Base-by-base conservation (phyloP, 2,329 filamentous ascomycete genomes). In the Apiospora malaysiana region DNA sequence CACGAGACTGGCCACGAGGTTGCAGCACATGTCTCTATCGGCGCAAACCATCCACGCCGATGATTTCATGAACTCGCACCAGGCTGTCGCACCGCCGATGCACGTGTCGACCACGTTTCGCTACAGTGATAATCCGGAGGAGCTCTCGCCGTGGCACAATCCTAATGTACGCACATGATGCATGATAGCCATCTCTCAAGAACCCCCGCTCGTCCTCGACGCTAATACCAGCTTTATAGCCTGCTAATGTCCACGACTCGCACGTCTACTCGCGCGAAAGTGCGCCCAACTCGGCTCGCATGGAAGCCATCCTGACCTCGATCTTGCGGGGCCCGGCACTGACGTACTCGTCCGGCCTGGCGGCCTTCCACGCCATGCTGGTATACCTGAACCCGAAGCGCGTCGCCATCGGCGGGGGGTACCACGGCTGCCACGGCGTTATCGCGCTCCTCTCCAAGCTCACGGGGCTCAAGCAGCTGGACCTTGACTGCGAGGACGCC, bases 361-460 rank as follows among this genome's bases (percentile, higher is more conserved):
- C 94, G 14, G 94, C 95, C 68, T 95, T 98, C 83, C 93, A 98
- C 81, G 95, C 94, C 43, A 85, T 97, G 71, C 87, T 98, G 2
- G 91, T 95, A n/a, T 90, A 91, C 78, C 83, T 97, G 10, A 94
- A 97, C 80, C 96, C 96, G 0, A 90, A 90, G 76, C 91, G 92
- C 71, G 90, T 98, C 70, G 92, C 94, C 75, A 94, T 98, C 74
- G 91, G 91, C 47, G 90, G 88, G 21, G 95, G 94, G 56, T 99
- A 98, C 83, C 96, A 98, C 83, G 96, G 96, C 76, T 97, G 94
- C 82, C 94, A 97, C 81, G 94, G 93, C 72, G 93, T 97, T 42
- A 88, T 98, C 76, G 82, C 82, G 43, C 83, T 98, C 70, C 86
- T 97, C 74, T 82, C 87, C 71, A 93, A 94, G 73, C 89, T 98